Base-by-base conservation (phyloP, 2,329 filamentous ascomycete species). In the Clarireedia homoeocarpa region DNA sequence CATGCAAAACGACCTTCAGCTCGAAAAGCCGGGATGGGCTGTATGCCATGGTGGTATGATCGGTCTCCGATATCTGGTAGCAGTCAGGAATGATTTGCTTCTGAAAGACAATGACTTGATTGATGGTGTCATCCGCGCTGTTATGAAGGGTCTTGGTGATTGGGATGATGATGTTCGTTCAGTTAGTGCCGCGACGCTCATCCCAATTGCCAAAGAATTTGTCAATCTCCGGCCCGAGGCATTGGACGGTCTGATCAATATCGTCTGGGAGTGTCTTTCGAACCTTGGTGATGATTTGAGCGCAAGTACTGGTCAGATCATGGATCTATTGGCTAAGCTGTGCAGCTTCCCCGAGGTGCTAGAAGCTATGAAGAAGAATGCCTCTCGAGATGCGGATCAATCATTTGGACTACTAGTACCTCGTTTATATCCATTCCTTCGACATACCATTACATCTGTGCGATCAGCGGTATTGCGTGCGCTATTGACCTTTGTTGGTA, bases 31-130 rank as follows among this genome's bases (percentile, higher is more conserved):
- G 14, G 80, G 91, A 30, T 99, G 94, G 94, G 90, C 95, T 58
- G 88, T 96, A 39, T 96, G 91, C 66, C 95, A 99, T 70, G 94
- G 94, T 62, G 94, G 94, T 60, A 99, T 99, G 94, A 91, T 97
- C 48, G 94, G 94, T 6, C 74, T 99, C 66, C 83, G 92, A 65
- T 99, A 99, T 67, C 83, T 99, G 48, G 94, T 99, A 30, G 94
- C 94, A 7, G 90, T 99, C 38, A 84, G 94, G 50, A 96, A 94
- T 65, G 94, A 97, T 69, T 75, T 99, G 3, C 81, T 99, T 5
- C 80, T 97, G 26, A 81, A 90, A 66, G 88, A 96, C 65, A 81
- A 81, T 26, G 81, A 86, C 50, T 85, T 99, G 71, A 91, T 99
- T 71, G 94, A 99, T 69, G 94, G 92, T 4, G 89, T 97, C 4